Evolutionary conservation across 2,329 filamentous ascomycete genomes (phyloP).

Genomic region (Fusarium brachygibbosum): DNA sequence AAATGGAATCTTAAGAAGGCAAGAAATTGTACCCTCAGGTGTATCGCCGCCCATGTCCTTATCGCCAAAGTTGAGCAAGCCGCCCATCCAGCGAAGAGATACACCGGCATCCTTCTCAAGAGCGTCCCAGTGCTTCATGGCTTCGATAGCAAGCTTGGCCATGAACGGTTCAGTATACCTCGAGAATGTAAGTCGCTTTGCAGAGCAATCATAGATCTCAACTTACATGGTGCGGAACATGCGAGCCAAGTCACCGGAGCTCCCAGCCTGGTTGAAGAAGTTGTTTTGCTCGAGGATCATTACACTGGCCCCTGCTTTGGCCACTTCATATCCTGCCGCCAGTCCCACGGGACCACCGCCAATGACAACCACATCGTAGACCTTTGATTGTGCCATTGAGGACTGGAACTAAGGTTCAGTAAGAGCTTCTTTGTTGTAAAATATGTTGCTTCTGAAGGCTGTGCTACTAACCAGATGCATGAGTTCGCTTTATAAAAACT

Average conservation of each 20-base stretch:
- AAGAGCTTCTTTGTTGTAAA: background rate
- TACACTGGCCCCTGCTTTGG: slow-evolving; percentile 22
- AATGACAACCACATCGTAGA: slow-evolving; percentile 25
- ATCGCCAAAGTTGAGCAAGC: slow-evolving; percentile 40
- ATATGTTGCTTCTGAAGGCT: background rate
- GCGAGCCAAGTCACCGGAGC: slow-evolving; percentile 28
- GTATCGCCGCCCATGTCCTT: slow-evolving; percentile 9
- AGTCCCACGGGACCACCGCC: slow-evolving; percentile 32
- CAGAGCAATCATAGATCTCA: fast-evolving
- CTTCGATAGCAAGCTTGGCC: slow-evolving; percentile 23
- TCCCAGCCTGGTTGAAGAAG: slow-evolving; percentile 32
- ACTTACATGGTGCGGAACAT: slow-evolving; percentile 35
- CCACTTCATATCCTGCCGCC: slow-evolving; percentile 35
- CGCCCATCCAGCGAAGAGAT: slow-evolving; percentile 32
- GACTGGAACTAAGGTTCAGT: fast-evolving
- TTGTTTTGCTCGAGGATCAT: slow-evolving; percentile 36
- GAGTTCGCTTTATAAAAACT: background rate
- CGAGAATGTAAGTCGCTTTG: background rate
- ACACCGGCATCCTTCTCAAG: slow-evolving; percentile 32
- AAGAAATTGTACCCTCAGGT: slow-evolving; percentile 12
- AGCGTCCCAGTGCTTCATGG: slow-evolving; percentile 31
- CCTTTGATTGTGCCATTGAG: background rate
- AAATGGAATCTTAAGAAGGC: fast-evolving
- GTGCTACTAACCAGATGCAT: background rate
- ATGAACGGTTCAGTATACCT: slow-evolving; percentile 39